Base-by-base conservation (phyloP, 2,329 filamentous ascomycete genomes). In the Aspergillus brasiliensis region DNA sequence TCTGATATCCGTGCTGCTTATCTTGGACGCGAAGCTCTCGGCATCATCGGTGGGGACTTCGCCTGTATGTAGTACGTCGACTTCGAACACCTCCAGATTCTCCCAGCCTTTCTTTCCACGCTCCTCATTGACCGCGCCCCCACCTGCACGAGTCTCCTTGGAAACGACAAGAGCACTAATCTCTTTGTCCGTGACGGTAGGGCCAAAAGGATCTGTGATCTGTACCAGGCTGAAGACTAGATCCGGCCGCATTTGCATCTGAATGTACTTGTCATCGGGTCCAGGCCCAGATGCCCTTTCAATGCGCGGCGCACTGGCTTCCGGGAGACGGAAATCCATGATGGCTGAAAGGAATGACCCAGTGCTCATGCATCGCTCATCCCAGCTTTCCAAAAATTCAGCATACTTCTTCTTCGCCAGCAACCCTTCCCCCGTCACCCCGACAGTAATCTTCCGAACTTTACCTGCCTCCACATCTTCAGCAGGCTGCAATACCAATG, bases 331-430 rank as follows among this genome's bases (percentile, higher is more conserved):
- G 85, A 86, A 76, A 81, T 90, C 71, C 78, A 88, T 73, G 52
- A 88, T 81, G 27, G 81, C 80, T 46, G 79, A 76, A 19, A 98
- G 80, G 71, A 98, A 97, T 7, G 84, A 80, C 17, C 91, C 82
- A 2, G 91, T 88, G 37, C 83, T 84, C 51, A 83, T 78, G 55
- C 91, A 90, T 13, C 95, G 88, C 28, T 84, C 79, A 44, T 88
- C 81, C 93, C 94, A 99, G 57, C 88, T 83, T 73, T 97, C 89
- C 8, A 99, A 82, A 57, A 88, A 86, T 62, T 92, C 88, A 40
- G 89, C 88, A 70, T 90, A 93, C 71, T 96, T 95, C 74, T 99
- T 99, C 74, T 92, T 95, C 67, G 86, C 86, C 37, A 99, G 83
- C 48, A 98, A 82, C 62, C 90, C 88, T 69, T 97, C 92, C 5